These are phyloP conservation scores for Boehmeria nivea DNA, from an alignment of 306 rosid genomes.

Conservation along the genomic window DNA sequence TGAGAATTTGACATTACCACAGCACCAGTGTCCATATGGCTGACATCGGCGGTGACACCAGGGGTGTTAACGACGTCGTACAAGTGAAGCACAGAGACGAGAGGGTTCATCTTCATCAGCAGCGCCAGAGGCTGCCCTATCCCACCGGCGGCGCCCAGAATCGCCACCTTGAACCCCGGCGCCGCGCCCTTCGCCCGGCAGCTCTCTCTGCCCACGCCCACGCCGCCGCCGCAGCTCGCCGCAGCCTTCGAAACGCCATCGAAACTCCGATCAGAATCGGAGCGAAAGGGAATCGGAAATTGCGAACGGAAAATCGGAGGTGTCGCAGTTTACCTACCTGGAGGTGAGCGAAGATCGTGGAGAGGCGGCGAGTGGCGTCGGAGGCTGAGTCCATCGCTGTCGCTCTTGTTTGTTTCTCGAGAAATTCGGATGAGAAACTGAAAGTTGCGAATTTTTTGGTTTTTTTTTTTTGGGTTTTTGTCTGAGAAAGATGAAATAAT, in stretches of 20 bases:
- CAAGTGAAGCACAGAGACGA: conserved; percentile 85
- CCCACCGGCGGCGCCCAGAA: conserved; percentile 94
- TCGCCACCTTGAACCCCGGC: conserved; percentile 88
- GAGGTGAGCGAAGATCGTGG: conserved; percentile 53
- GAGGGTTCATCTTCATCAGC: conserved; percentile 90
- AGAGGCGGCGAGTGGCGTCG: conserved; percentile 44
- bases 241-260: conserved; percentile 17
- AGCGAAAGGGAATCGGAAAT: neutral
- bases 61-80: conserved; percentile 91
- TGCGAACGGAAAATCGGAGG: neutral
- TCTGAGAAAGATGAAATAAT: neutral
- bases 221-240: conserved; percentile 3
- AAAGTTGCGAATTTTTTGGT: too few relatives aligned
- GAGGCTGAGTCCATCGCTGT: conserved; percentile 26
- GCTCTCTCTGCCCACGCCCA: conserved; percentile 33
- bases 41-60: conserved; percentile 92
- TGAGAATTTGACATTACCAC: conserved; percentile 67
- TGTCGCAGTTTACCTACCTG: conserved; percentile 30
- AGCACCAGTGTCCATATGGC: conserved; percentile 98
- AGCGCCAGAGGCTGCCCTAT: conserved; percentile 87
- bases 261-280: neutral
- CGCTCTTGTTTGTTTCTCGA: neutral
- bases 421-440: neutral
- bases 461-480: neutral
- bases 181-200: conserved; percentile 94